A percentile compares a stretch with the other conserved stretches of the same genome.
Evolutionary conservation across 208 protist species (phyloP).

Genomic region (Porcisia hertigi): DNA sequence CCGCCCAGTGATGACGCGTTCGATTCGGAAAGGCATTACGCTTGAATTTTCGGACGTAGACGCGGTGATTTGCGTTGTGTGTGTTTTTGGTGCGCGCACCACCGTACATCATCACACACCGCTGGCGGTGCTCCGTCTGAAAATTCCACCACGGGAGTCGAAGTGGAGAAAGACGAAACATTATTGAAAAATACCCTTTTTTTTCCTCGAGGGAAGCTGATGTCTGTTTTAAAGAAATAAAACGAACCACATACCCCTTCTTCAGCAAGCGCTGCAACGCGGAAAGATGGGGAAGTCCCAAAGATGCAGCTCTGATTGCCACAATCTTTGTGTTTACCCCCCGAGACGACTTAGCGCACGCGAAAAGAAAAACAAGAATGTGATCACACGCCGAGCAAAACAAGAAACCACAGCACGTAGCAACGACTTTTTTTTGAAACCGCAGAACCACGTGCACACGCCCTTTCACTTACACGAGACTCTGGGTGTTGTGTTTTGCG

Average conservation of each 20-base stretch:
- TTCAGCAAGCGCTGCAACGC: neutral
- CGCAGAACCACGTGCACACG: neutral
- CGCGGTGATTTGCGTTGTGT: constrained; percentile 87
- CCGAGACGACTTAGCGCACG: neutral
- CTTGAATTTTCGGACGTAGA: constrained; percentile 91
- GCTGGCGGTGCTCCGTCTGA: constrained; percentile 89
- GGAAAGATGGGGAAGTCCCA: neutral
- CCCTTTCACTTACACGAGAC: neutral
- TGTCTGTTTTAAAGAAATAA: neutral
- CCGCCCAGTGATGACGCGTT: constrained; percentile 89
- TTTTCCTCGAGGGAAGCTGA: neutral
- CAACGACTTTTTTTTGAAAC: neutral
- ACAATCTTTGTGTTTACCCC: neutral
- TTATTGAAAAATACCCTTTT: constrained; percentile 23
- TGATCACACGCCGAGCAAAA: neutral
- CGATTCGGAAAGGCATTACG: constrained; percentile 91
- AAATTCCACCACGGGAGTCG: constrained; percentile 93
- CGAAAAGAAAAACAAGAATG: neutral
- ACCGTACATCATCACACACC: constrained; percentile 90
- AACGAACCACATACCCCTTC: neutral
- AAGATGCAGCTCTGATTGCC: neutral
- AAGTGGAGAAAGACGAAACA: constrained; percentile 69
- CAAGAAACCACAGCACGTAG: neutral
- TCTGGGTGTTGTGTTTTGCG: neutral
- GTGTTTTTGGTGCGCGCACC: constrained; percentile 86